Evolutionary conservation across 805 yeast species (phyloP).

Genomic region (Saccharomycopsis amapae): DNA sequence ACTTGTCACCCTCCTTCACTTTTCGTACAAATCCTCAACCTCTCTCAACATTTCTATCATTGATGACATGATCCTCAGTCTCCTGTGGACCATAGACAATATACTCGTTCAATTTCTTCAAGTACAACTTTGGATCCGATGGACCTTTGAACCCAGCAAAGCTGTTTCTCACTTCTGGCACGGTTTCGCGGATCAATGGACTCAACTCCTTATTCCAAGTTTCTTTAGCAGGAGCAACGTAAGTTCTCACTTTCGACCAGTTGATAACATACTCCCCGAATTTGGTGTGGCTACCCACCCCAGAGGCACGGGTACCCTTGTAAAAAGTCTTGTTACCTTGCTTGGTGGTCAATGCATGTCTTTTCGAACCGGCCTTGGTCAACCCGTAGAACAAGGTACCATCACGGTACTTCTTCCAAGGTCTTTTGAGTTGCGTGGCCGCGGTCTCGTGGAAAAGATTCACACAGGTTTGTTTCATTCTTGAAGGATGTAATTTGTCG

Average conservation of each 20-base stretch:
- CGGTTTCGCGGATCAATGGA: conserved; percentile 71
- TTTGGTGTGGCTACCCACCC: conserved; percentile 74
- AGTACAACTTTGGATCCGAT: conserved; percentile 63
- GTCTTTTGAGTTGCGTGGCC: conserved; percentile 53
- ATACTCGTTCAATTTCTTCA: conserved; percentile 67
- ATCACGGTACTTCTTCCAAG: conserved; percentile 82
- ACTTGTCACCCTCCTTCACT: background rate
- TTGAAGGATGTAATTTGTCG: too few relatives aligned
- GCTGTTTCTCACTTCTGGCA: conserved; percentile 61
- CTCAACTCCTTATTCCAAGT: conserved; percentile 41
- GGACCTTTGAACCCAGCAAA: conserved; percentile 71
- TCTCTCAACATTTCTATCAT: conserved; percentile 27
- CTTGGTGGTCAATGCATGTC: conserved; percentile 80
- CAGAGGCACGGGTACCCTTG: conserved; percentile 95
- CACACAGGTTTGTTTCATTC: conserved; percentile 45
- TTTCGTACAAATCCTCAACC: conserved; percentile 24
- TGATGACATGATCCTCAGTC: conserved; percentile 26
- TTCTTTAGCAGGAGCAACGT: conserved; percentile 58
- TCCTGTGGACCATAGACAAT: conserved; percentile 62
- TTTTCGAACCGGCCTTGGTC: conserved; percentile 72
- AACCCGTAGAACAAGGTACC: conserved; percentile 80
- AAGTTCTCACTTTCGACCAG: conserved; percentile 85
- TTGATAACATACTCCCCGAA: conserved; percentile 70
- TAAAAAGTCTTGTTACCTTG: conserved; percentile 91
- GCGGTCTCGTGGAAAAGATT: conserved; percentile 42